These are phyloP conservation scores for Papiliotrema terrestris DNA, from an alignment of 1,284 basidiomycete species.

Conservation along the genomic window DNA sequence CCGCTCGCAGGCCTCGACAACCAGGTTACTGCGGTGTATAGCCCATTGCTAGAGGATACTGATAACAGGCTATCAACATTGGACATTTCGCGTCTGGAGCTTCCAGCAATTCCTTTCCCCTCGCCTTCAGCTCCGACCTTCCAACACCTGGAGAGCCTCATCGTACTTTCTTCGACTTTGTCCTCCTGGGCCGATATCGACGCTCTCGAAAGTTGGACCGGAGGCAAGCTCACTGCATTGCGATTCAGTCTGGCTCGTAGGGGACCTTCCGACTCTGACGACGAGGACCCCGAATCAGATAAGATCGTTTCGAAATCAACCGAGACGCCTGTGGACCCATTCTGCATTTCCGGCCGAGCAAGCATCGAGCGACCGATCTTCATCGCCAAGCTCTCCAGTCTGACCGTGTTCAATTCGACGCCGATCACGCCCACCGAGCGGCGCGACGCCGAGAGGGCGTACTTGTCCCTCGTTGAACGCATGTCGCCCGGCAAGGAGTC, in stretches of 20 bases:
- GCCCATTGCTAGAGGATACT: background rate
- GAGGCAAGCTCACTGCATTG: background rate
- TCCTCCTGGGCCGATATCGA: slow-evolving; percentile 67
- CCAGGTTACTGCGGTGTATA: background rate
- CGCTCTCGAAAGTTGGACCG: slow-evolving; percentile 52
- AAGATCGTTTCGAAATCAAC: background rate
- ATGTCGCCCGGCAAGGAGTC: background rate
- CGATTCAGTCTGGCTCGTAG: background rate
- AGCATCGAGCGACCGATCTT: slow-evolving; percentile 56
- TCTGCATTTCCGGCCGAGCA: slow-evolving; percentile 44
- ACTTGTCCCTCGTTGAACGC: slow-evolving; percentile 61
- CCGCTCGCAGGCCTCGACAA: background rate
- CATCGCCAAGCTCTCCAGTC: slow-evolving; percentile 66
- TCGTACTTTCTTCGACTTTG: slow-evolving; percentile 56
- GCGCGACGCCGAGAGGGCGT: slow-evolving; percentile 80
- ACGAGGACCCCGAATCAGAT: background rate
- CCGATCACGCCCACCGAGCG: slow-evolving; percentile 66
- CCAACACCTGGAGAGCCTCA: slow-evolving; percentile 7
- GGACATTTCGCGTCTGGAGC: slow-evolving; percentile 59
- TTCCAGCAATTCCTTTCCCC: slow-evolving; percentile 55
- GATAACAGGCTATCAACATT: slow-evolving; percentile 59
- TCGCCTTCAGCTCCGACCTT: slow-evolving; percentile 12
- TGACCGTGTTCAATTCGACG: slow-evolving; percentile 66
- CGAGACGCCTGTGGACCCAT: background rate
- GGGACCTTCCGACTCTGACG: background rate